Percentiles rank a stretch among this genome's conserved stretches.
Evolutionary conservation across 257 asterid genomes (phyloP).

Genomic region (Nemophila menziesii): DNA sequence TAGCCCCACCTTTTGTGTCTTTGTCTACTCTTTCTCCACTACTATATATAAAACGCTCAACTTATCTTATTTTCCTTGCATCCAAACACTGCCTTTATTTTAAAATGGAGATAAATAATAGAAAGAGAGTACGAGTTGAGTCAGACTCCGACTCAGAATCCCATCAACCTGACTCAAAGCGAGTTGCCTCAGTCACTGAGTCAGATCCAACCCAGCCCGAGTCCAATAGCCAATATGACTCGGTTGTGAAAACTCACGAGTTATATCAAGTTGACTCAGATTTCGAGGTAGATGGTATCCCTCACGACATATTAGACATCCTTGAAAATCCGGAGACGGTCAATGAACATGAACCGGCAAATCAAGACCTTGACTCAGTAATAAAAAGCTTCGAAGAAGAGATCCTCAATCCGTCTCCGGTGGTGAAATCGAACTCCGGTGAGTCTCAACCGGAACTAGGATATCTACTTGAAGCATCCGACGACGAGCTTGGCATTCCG

Average conservation of each 20-base stretch:
- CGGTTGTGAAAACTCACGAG: neutral
- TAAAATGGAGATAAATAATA: neutral
- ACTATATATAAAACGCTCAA: constrained; percentile 9
- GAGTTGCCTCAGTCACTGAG: neutral
- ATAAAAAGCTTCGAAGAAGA: constrained; percentile 42
- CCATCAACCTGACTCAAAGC: constrained; percentile 12
- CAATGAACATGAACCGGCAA: constrained; percentile 9
- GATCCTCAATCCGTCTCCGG: constrained; percentile 14
- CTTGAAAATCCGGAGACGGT: constrained; percentile 21
- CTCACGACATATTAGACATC: constrained; percentile 25
- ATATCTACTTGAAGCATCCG: constrained; percentile 35
- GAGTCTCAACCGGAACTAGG: constrained; percentile 28
- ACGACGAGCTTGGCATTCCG: constrained; percentile 42
- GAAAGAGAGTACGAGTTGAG: constrained; percentile 23
- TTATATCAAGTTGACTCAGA: neutral
- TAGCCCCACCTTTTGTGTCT: constrained; percentile 2
- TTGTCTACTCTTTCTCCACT: constrained; percentile 1
- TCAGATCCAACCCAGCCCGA: neutral
- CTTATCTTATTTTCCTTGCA: neutral
- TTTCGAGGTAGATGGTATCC: constrained; percentile 6
- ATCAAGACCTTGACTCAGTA: constrained; percentile 30
- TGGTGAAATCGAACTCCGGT: constrained; percentile 13
- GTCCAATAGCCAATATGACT: constrained; percentile 4
- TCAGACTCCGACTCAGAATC: constrained; percentile 18
- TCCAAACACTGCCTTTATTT: constrained; percentile 9